phyloP scores from a whole-genome alignment of 208 protist genomes.

The Acanthamoeba healyi region DNA sequence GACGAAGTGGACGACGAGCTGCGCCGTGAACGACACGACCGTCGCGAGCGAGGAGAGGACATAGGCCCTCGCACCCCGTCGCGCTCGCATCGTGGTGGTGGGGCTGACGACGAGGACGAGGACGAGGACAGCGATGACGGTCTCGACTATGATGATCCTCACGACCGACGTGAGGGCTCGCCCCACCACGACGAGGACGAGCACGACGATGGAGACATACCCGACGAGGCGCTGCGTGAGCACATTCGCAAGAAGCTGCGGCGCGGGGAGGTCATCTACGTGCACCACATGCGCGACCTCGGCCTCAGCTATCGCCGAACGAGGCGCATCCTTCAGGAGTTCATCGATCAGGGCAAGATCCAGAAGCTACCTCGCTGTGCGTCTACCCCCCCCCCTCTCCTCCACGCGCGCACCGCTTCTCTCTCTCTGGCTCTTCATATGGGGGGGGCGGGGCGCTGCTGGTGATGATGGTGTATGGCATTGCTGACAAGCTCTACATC shows the following conservation, averaged over 20 bases:
- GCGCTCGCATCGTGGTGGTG: neutral
- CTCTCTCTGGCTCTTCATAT: too few relatives aligned
- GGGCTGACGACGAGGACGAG: neutral
- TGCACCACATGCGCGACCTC: slow-evolving; percentile 42
- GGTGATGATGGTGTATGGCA: too few relatives aligned
- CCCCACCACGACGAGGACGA: neutral
- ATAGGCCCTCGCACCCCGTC: neutral
- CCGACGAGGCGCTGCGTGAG: neutral
- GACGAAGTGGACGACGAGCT: slow-evolving; percentile 35
- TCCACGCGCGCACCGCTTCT: too few relatives aligned
- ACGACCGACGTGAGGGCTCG: neutral
- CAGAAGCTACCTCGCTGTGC: slow-evolving; percentile 22
- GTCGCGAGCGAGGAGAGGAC: neutral
- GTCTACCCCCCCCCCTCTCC: neutral
- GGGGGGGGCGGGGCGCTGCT: too few relatives aligned
- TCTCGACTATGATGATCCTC: neutral
- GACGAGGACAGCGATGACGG: slow-evolving; percentile 14
- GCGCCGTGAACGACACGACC: slow-evolving; percentile 1
- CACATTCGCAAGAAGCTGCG: slow-evolving; percentile 35
- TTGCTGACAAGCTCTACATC: too few relatives aligned
- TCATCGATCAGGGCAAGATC: slow-evolving; percentile 40
- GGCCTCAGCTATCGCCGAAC: slow-evolving; percentile 27
- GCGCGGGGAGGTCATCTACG: slow-evolving; percentile 29
- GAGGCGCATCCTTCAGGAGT: slow-evolving; percentile 14
- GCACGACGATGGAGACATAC: neutral